Evolutionary conservation across 768 basidiomycete species (phyloP).

Genomic region (Lentinula lateritia): DNA sequence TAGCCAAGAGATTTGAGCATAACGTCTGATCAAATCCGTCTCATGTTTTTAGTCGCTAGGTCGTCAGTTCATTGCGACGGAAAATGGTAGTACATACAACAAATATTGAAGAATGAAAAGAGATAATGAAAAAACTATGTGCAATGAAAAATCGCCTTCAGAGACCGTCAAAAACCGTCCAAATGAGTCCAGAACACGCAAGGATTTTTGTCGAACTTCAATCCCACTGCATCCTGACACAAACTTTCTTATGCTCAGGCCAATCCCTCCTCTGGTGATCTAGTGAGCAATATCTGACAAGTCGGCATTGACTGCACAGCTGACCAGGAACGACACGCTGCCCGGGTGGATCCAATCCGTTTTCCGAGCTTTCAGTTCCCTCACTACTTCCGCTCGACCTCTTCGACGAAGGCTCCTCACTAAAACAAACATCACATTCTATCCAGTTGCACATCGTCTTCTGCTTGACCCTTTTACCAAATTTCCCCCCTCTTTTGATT

Average conservation of each 20-base stretch:
- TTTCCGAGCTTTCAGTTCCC: slow-evolving; percentile 37
- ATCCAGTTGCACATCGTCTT: slow-evolving; percentile 83
- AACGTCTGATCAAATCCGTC: no score
- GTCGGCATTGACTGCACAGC: slow-evolving; percentile 71
- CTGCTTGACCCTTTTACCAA: slow-evolving; percentile 41
- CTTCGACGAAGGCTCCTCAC: slow-evolving; percentile 28
- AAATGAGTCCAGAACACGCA: background rate
- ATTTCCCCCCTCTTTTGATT: slow-evolving; percentile 51
- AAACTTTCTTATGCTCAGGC: slow-evolving; percentile 74
- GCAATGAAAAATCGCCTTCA: background rate
- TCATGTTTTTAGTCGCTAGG: no score
- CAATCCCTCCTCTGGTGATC: slow-evolving; percentile 75
- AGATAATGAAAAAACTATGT: background rate
- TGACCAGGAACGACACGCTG: slow-evolving; percentile 32
- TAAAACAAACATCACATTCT: slow-evolving; percentile 61
- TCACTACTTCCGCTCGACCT: slow-evolving; percentile 30
- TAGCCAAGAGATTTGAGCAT: background rate
- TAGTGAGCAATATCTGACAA: slow-evolving; percentile 73
- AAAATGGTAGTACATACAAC: background rate
- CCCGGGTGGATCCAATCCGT: slow-evolving; percentile 13
- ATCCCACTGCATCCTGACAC: slow-evolving; percentile 18
- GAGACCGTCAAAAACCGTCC: background rate
- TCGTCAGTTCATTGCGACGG: background rate
- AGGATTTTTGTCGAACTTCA: background rate
- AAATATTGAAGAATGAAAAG: background rate